Base-by-base conservation (phyloP, 768 basidiomycete species). In the Amylocystis lapponica region DNA sequence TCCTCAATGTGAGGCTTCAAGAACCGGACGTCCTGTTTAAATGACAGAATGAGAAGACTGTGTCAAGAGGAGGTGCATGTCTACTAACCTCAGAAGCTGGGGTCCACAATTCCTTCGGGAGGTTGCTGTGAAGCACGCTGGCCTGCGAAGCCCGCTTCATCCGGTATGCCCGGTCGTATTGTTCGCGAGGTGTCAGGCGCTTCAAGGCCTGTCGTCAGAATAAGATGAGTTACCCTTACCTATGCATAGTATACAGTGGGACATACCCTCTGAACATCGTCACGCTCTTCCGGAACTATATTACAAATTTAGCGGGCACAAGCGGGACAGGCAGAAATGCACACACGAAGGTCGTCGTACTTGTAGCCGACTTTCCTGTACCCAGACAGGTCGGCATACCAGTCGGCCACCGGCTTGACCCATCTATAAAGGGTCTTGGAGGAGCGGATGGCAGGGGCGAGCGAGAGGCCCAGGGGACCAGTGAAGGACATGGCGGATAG, bases 261-360 rank as follows among this genome's bases (percentile, higher is more conserved):
- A 57, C 76, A 47, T 57, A 88, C 92, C 68, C 82, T 75, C 66
- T 94, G 83, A 17, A 93, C 88, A 44, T 80, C 73, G 9, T 70
- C 67, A 46, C 77, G 75, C 65, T 94, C 92, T 62, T 91, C 88
- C 41, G 83, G 68, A 50, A 95, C 85, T 80, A 30, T 19, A 17
- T n/a, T 17, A 19, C 29, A 30, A 30, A 9, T 30, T 30, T 30
- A 9, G 9, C 10, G 10, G 10, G 29, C 29, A 5, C 20, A 17
- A 26, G 9, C 22, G 27, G 37, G 23, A 25, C n/a, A 36, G 19
- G n/a, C n/a, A 19, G 16, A 23, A 39, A 53, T 30, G 39, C 41
- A 77, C 89, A 65, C 54, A 92, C 89, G 71, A 58, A 99, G 79
- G 75, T 99, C 95, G 64, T 99, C 95, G 63, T 96, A 94, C 59